These are phyloP conservation scores for Quercus alba DNA, from an alignment of 306 rosid genomes.

Conservation along the genomic window DNA sequence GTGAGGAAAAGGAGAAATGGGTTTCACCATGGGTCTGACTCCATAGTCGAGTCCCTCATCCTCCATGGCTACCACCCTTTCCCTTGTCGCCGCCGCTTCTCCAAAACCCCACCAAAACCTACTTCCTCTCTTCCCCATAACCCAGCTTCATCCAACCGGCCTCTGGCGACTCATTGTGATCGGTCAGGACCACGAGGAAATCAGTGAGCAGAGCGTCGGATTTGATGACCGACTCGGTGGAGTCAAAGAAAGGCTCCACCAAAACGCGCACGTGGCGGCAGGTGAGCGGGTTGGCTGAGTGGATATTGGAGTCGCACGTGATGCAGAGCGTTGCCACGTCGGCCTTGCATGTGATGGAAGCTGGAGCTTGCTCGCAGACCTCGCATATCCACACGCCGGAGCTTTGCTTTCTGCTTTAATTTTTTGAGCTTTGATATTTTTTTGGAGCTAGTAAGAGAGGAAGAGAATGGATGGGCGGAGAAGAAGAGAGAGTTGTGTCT, in stretches of 20 bases:
- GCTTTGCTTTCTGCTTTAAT: no score
- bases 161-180: slow-evolving; percentile 4
- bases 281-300: slow-evolving; percentile 82
- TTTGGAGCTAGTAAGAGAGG: no score
- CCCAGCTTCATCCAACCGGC: neutral
- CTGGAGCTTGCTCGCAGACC: no score
- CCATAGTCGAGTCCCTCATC: slow-evolving; percentile 52
- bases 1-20: slow-evolving; percentile 36
- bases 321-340: no score
- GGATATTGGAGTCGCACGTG: slow-evolving; percentile 76
- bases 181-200: slow-evolving; percentile 27
- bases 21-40: slow-evolving; percentile 72
- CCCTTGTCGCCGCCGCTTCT: slow-evolving; percentile 83
- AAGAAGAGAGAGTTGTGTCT: no score
- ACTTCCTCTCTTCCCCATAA: no score
- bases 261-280: slow-evolving; percentile 89
- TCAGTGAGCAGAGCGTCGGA: slow-evolving; percentile 23
- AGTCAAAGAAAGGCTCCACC: slow-evolving; percentile 73
- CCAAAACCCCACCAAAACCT: slow-evolving; percentile 45
- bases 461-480: no score
- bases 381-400: no score
- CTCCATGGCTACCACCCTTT: slow-evolving; percentile 95
- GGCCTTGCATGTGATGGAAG: no score
- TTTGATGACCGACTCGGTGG: slow-evolving; percentile 47
- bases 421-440: no score